Percentiles rank a stretch among this genome's conserved stretches.
Evolutionary conservation across 331 rosid species (phyloP).

Genomic region (Acacia pycnantha): DNA sequence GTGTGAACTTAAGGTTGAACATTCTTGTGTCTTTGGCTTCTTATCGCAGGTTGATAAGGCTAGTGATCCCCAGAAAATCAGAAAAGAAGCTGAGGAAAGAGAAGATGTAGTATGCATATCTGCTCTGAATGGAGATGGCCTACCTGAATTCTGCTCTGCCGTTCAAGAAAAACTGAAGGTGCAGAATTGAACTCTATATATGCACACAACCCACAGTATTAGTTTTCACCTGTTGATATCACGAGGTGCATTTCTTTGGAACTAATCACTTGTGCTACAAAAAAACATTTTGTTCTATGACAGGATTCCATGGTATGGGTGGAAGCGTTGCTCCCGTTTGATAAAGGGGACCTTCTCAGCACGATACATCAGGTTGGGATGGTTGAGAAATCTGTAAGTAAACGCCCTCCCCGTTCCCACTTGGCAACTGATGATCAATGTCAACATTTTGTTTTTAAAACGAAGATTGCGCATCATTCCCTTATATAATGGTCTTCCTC

Average conservation of each 20-base stretch:
- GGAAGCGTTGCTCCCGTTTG: constrained; percentile 94
- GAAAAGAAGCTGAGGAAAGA: constrained; percentile 72
- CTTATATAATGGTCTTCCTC: constrained; percentile 2
- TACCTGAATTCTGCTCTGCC: constrained; percentile 71
- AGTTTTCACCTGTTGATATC: constrained; percentile 10
- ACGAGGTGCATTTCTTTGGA: constrained; percentile 14
- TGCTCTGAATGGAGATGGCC: constrained; percentile 74
- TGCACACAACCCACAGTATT: not conserved
- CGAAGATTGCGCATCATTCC: not conserved
- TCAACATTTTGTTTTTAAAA: not conserved
- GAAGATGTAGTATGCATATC: constrained; percentile 81
- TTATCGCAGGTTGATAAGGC: constrained; percentile 74
- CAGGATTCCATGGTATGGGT: constrained; percentile 97
- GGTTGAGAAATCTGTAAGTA: constrained; percentile 92
- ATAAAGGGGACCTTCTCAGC: constrained; percentile 88
- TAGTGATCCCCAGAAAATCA: constrained; percentile 58
- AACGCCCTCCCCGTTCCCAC: constrained; percentile 10
- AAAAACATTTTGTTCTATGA: constrained; percentile 18
- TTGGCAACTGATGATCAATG: constrained; percentile 6
- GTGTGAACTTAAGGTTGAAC: constrained; percentile 20
- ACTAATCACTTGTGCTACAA: constrained; percentile 6
- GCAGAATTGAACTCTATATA: constrained; percentile 21
- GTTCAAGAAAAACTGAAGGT: constrained; percentile 90
- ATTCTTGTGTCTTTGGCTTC: constrained; percentile 15
- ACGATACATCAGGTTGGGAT: constrained; percentile 92